Percentiles rank a stretch among this genome's conserved stretches.
These are phyloP conservation scores for Mycotypha africana DNA, from an alignment of 371 early-diverging fungal genomes.

Conservation along the genomic window DNA sequence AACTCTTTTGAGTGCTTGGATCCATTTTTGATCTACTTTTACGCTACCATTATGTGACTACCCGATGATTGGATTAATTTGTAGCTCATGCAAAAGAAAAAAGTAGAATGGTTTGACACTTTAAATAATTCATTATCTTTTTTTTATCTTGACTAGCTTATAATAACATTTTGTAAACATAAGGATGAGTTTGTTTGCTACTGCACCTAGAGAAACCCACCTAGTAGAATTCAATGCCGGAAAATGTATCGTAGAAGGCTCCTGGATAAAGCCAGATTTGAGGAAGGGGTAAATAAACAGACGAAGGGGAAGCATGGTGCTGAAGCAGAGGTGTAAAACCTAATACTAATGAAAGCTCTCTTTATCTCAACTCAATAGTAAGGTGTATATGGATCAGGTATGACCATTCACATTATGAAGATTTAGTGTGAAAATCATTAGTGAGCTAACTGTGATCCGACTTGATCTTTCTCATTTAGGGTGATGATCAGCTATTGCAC, in stretches of 20 bases:
- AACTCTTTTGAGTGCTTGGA: too few species aligned
- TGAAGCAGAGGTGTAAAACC: too few species aligned
- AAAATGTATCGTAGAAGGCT: slow-evolving; percentile 65
- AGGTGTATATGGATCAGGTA: slow-evolving; percentile 56
- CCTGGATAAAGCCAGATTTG: slow-evolving; percentile 63
- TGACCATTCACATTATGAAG: too few species aligned
- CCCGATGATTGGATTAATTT: too few species aligned
- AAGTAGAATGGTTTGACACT: not conserved
- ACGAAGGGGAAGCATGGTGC: too few species aligned
- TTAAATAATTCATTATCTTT: not conserved
- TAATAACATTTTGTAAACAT: too few species aligned
- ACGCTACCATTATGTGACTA: too few species aligned
- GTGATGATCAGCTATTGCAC: slow-evolving; percentile 67
- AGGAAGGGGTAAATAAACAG: slow-evolving; percentile 57
- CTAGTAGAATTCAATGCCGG: slow-evolving; percentile 77
- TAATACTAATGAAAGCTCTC: not conserved
- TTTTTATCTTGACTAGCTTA: not conserved
- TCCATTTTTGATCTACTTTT: too few species aligned
- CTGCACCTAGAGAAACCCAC: slow-evolving; percentile 8
- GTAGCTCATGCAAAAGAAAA: too few species aligned
- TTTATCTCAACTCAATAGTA: slow-evolving; percentile 11
- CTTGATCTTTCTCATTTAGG: slow-evolving; percentile 25
- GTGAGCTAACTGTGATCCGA: too few species aligned
- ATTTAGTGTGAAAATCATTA: not conserved
- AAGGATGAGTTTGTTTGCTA: slow-evolving; percentile 14